Percentiles rank a stretch among this genome's conserved stretches.
Evolutionary conservation across 139 green algal genomes (phyloP).

Genomic region (Yamagishiella unicocca): DNA sequence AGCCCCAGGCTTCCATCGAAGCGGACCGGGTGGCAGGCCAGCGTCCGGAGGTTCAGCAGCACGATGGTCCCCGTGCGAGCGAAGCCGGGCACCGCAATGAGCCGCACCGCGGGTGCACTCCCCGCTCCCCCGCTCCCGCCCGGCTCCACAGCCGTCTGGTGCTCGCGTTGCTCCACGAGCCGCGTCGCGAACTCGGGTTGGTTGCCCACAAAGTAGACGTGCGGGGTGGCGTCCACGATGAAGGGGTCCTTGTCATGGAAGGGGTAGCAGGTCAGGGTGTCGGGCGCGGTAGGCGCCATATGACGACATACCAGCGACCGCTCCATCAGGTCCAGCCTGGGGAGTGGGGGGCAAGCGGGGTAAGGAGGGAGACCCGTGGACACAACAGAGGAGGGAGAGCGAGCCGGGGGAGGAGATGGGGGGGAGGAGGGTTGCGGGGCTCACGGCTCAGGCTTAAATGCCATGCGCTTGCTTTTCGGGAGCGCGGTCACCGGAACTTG

Average conservation of each 20-base stretch:
- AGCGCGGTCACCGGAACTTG: too few species aligned
- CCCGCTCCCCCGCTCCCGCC: neutral
- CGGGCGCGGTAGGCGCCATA: constrained; percentile 93
- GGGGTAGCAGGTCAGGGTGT: constrained; percentile 96
- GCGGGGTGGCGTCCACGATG: constrained; percentile 85
- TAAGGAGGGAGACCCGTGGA: neutral
- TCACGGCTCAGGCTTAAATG: too few species aligned
- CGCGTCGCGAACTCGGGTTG: constrained; percentile 85
- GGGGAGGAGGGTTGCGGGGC: too few species aligned
- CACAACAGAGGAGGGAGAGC: neutral
- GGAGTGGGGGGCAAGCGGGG: neutral
- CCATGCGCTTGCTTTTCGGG: too few species aligned
- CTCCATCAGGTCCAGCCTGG: constrained; percentile 81
- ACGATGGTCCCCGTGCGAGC: constrained; percentile 76
- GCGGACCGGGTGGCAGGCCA: constrained; percentile 81
- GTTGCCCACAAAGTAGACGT: constrained; percentile 96
- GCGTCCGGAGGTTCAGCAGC: constrained; percentile 88
- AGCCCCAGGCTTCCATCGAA: constrained; percentile 65
- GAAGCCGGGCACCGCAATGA: constrained; percentile 89
- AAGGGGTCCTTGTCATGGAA: constrained; percentile 94
- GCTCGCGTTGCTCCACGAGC: neutral
- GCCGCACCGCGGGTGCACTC: constrained; percentile 53
- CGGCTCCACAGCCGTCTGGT: neutral
- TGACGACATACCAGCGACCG: constrained; percentile 88
- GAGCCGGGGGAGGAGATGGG: too few species aligned